Conservation (phyloP, 2,329 filamentous ascomycete species). For the Ophiocordyceps camponoti-rufipedis region DNA sequence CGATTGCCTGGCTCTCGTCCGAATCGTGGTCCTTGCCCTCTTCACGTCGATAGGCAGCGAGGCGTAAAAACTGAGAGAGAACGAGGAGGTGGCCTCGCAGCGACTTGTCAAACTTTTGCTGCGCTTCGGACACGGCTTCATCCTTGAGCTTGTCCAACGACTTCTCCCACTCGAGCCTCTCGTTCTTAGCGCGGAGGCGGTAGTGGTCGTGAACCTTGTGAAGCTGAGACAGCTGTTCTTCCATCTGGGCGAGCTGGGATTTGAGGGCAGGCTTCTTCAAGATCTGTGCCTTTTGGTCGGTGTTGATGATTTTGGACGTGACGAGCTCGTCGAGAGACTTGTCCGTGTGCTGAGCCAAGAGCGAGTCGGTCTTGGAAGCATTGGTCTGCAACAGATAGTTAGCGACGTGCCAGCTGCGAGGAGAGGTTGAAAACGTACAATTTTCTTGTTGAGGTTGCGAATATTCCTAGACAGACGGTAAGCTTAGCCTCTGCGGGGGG, state of each 20-base stretch:
- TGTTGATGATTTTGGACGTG: constrained; percentile 53
- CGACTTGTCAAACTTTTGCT: constrained; percentile 31
- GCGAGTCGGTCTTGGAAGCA: constrained; percentile 51
- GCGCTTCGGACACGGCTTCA: constrained; percentile 30
- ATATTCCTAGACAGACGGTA: constrained; percentile 45
- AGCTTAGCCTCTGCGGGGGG: neutral
- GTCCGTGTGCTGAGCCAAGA: constrained; percentile 50
- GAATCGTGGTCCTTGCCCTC: constrained; percentile 45
- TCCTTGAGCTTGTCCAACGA: constrained; percentile 35
- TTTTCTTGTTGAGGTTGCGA: constrained; percentile 85
- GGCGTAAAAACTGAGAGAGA: constrained; percentile 62
- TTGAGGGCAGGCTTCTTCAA: constrained; percentile 60
- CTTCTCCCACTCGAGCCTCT: constrained; percentile 44
- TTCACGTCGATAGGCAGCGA: constrained; percentile 57
- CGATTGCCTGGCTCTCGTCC: constrained; percentile 65
- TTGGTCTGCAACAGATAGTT: constrained; percentile 30
- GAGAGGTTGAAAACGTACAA: constrained; percentile 38
- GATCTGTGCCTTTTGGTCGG: constrained; percentile 60
- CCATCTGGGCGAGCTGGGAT: constrained; percentile 47
- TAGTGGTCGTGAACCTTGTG: constrained; percentile 61
- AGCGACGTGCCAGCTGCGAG: neutral
- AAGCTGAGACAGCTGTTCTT: constrained; percentile 58
- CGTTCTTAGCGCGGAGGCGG: constrained; percentile 37
- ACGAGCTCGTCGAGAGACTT: constrained; percentile 60
- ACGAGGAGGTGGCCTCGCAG: constrained; percentile 48